Evolutionary conservation across 2,329 filamentous ascomycete genomes (phyloP), one percentile per base, ranked within the genome.

Genomic region (Botryosphaeria dothidea): DNA sequence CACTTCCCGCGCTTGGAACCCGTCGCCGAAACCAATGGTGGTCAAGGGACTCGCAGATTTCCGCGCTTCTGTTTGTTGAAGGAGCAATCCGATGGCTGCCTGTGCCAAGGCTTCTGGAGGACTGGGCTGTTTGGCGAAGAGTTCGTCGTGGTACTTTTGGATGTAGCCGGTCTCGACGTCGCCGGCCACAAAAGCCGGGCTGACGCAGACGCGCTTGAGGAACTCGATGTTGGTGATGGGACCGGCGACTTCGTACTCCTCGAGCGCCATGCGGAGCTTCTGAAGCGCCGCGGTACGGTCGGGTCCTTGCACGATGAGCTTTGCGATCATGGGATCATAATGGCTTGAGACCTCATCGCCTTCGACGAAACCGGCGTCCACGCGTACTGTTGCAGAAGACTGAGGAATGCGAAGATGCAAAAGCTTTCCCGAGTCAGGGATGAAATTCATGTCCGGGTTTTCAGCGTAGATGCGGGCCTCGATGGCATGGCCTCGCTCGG

Each of bases 261-360:
- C 90, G 11, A 99, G 82, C 0, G 95, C 93, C 3, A 89, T 83
- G 41, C 88, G 87, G 66, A 99, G 84, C 77, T 92, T 96, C 66
- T 91, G 88, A 57, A 99, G 90, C 3, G 93, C 92, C 27, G 91
- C 90, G 74, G 90, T 86, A 66, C 95, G 86, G 65, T 90, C 90
- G 17, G 87, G 85, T 0, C 92, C 95, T 65, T 92, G 87, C 5
- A 98, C 92, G 71, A 99, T 99, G 61, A 99, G 86, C 80, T 99
- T 99, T 49, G 95, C 92, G 70, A 99, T 97, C 95, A 99, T 99
- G 29, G 95, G 95, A 71, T 99, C 95, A 77, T 99, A 99, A 63
- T 95, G 92, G 66, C 94, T 92, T 0, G 93, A 96, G 2, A 99
- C 92, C 68, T 92, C 92, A 75, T 97, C 94, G 27, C 95, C 95